phyloP scores from a whole-genome alignment of 495 filamentous ascomycete genomes.

The Trichoderma virens region DNA sequence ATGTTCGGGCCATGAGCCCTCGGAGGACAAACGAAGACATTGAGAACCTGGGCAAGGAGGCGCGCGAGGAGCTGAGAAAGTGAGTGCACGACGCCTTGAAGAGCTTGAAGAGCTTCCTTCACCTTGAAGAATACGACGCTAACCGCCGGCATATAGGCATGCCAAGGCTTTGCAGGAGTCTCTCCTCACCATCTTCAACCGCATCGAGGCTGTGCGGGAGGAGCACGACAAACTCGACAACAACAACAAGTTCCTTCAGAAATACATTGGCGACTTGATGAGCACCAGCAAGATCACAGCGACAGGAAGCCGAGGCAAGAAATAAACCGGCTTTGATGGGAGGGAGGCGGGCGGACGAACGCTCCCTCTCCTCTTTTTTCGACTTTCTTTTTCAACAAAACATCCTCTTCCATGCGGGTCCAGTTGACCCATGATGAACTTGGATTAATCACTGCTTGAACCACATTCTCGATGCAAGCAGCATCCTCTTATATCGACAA shows the following conservation, averaged over 20 bases:
- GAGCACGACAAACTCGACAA: conserved; percentile 92
- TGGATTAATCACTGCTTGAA: neutral
- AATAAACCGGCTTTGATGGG: conserved; percentile 21
- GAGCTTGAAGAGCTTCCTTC: conserved; percentile 50
- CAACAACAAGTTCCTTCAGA: conserved; percentile 90
- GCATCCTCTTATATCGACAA: neutral
- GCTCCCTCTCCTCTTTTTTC: neutral
- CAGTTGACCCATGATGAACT: neutral
- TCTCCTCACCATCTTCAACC: conserved; percentile 77
- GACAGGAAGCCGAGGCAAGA: conserved; percentile 41
- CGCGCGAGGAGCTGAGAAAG: conserved; percentile 49
- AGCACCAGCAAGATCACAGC: conserved; percentile 73
- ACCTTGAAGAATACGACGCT: conserved; percentile 10
- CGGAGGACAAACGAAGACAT: conserved; percentile 83
- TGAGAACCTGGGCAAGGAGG: conserved; percentile 74
- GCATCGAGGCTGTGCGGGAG: conserved; percentile 86
- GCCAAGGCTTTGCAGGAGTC: conserved; percentile 81
- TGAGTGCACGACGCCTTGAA: conserved; percentile 48
- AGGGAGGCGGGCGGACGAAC: neutral
- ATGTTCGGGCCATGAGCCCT: conserved; percentile 92
- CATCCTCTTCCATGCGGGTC: neutral
- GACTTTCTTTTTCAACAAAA: neutral
- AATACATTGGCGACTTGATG: conserved; percentile 81
- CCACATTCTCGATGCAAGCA: neutral
- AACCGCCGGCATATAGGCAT: conserved; percentile 49